These are phyloP conservation scores for Casaregolazyma suthepensis DNA, from an alignment of 1,139 yeast genomes.

Conservation along the genomic window DNA sequence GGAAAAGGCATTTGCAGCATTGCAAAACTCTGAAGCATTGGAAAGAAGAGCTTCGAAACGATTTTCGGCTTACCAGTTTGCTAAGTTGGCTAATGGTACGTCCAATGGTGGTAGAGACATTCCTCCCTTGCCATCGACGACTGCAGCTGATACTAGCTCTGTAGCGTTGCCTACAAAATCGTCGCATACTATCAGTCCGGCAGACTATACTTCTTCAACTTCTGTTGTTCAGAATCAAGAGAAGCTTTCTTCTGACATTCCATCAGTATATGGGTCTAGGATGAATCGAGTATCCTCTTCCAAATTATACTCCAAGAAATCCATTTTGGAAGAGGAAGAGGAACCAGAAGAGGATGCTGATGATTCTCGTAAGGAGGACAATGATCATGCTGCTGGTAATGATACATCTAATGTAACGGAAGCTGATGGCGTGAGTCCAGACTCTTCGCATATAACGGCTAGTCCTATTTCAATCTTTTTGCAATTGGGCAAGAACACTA, in stretches of 20 bases:
- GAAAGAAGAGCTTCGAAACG: slow-evolving; percentile 90
- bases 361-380: background rate
- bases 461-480: slow-evolving; percentile 40
- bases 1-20: slow-evolving; percentile 60
- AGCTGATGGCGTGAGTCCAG: background rate
- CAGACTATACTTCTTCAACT: slow-evolving; percentile 26
- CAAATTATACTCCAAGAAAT: background rate
- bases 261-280: background rate
- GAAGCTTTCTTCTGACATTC: background rate
- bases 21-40: slow-evolving; percentile 73
- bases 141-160: background rate
- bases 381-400: background rate
- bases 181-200: slow-evolving; percentile 22
- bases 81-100: slow-evolving; percentile 54
- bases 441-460: background rate
- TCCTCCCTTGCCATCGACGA: slow-evolving; percentile 28
- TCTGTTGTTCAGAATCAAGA: slow-evolving; percentile 12
- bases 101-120: slow-evolving; percentile 24
- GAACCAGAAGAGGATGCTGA: background rate
- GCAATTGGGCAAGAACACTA: slow-evolving; percentile 53
- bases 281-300: background rate
- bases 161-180: slow-evolving; percentile 24
- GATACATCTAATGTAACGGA: background rate
- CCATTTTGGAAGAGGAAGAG: background rate
- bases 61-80: slow-evolving; percentile 89